Evolutionary conservation across 1,284 basidiomycete genomes (phyloP).

Genomic region (Pyrrhoderma noxium): DNA sequence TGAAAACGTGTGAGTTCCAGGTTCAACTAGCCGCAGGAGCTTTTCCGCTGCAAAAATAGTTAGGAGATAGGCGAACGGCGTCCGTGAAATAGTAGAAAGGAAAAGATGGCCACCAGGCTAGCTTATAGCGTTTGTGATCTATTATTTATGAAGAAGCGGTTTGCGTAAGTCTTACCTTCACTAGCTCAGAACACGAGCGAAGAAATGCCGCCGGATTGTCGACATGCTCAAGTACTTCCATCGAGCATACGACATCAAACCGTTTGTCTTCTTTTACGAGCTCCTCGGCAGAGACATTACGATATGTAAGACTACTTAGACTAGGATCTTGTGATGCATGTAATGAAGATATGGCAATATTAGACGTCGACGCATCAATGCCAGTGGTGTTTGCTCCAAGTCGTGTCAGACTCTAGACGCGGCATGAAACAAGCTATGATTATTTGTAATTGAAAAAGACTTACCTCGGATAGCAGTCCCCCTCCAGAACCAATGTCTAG

Average conservation of each 20-base stretch:
- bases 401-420: conserved; percentile 72
- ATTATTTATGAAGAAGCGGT: neutral
- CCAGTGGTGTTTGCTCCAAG: conserved; percentile 83
- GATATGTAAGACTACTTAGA: conserved; percentile 52
- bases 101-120: conserved; percentile 95
- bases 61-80: conserved; percentile 82
- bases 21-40: conserved; percentile 73
- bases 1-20: conserved; percentile 86
- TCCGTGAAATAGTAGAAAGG: conserved; percentile 94
- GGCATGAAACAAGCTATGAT: neutral
- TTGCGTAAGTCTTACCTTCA: conserved; percentile 56
- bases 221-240: conserved; percentile 99
- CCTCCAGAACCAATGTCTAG: conserved; percentile 94
- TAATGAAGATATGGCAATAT: conserved; percentile 79
- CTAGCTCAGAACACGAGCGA: conserved; percentile 69
- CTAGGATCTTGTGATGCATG: conserved; percentile 79
- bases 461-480: conserved; percentile 86
- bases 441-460: conserved; percentile 18
- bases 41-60: conserved; percentile 91
- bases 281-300: conserved; percentile 75
- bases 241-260: conserved; percentile 92
- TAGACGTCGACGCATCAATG: conserved; percentile 85
- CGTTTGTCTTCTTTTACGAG: conserved; percentile 52
- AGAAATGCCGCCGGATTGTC: conserved; percentile 86
- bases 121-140: neutral